Conservation (phyloP, 495 filamentous ascomycete species). For the Penicillium coprophilum region DNA sequence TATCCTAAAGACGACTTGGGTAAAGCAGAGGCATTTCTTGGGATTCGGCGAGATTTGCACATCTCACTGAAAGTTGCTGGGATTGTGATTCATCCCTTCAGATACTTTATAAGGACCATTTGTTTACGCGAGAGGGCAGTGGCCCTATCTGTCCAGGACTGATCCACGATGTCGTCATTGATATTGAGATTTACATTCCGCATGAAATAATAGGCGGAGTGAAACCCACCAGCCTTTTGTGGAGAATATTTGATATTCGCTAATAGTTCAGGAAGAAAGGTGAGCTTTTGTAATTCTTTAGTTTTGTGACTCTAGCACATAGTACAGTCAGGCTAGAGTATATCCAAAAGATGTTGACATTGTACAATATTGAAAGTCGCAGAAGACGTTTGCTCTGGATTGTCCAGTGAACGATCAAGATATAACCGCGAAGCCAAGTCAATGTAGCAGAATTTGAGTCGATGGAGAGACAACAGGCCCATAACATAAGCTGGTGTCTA, state of each 20-base stretch:
- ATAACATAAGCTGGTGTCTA: too few relatives aligned
- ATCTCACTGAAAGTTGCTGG: neutral
- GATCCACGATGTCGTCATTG: constrained; percentile 1
- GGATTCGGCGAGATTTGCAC: neutral
- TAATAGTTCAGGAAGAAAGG: neutral
- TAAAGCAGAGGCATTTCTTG: neutral
- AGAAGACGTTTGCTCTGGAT: neutral
- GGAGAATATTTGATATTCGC: neutral
- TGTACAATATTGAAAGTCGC: neutral
- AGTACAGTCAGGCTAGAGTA: too few relatives aligned
- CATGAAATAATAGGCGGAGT: neutral
- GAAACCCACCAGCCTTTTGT: neutral
- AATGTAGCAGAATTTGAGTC: neutral
- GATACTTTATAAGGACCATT: constrained; percentile 2
- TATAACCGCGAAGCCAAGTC: neutral
- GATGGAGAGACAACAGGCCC: too few relatives aligned
- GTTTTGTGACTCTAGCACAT: neutral
- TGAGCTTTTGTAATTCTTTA: neutral
- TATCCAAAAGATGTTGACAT: neutral
- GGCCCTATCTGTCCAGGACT: constrained; percentile 10
- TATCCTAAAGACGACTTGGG: neutral
- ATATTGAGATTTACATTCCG: neutral
- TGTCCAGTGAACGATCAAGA: too few relatives aligned
- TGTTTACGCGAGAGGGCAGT: constrained; percentile 11
- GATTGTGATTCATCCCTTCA: neutral